These are phyloP conservation scores for Amanita phalloides DNA, from an alignment of 768 basidiomycete genomes.

Conservation along the genomic window DNA sequence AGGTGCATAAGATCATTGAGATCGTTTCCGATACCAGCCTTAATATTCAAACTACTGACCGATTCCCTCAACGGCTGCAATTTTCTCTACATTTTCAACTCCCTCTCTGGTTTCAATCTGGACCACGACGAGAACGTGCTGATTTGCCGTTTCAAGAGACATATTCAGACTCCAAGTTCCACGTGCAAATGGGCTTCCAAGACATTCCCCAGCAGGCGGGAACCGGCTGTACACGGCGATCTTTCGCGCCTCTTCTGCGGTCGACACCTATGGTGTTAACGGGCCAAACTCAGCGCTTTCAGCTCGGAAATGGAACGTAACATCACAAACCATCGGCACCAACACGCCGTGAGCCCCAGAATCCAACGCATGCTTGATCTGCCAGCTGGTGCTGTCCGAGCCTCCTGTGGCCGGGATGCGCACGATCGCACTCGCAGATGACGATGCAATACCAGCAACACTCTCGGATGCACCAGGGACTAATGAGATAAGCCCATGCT, in stretches of 20 bases:
- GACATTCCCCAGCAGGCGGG: constrained; percentile 52
- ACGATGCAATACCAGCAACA: constrained; percentile 40
- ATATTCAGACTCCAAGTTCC: constrained; percentile 41
- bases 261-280: constrained; percentile 33
- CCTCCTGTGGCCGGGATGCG: constrained; percentile 55
- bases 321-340: constrained; percentile 48
- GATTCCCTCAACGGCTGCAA: constrained; percentile 53
- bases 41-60: constrained; percentile 24
- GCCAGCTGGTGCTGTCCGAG: constrained; percentile 48
- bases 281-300: neutral
- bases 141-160: constrained; percentile 38
- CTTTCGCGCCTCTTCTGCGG: constrained; percentile 42
- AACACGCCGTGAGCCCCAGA: constrained; percentile 55
- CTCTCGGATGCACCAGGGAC: constrained; percentile 47
- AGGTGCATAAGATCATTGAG: constrained; percentile 12
- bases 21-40: too few relatives aligned
- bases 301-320: neutral
- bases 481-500: constrained; percentile 51
- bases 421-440: constrained; percentile 45
- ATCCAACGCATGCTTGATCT: constrained; percentile 64
- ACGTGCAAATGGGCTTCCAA: constrained; percentile 56
- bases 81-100: constrained; percentile 46
- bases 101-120: constrained; percentile 61
- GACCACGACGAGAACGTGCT: constrained; percentile 42
- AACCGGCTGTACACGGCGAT: constrained; percentile 49